These are phyloP conservation scores for Kwoniella mangroviensis DNA, from an alignment of 768 basidiomycete species.

Conservation along the genomic window DNA sequence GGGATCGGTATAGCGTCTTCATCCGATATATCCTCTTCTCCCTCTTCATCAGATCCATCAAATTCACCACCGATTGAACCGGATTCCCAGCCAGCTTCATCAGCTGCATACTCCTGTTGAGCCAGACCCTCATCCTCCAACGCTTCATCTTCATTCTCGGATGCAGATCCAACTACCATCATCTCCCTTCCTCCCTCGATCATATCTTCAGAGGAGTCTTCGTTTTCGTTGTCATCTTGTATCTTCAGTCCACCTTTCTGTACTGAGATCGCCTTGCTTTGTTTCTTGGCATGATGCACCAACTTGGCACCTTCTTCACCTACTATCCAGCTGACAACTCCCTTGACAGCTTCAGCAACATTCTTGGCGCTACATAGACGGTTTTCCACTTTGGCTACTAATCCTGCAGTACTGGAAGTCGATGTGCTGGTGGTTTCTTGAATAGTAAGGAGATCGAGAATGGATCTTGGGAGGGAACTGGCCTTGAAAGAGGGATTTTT, in stretches of 20 bases:
- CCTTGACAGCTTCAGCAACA: slow-evolving; percentile 67
- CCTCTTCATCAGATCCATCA: slow-evolving; percentile 33
- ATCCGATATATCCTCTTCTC: slow-evolving; percentile 35
- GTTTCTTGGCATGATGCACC: slow-evolving; percentile 29
- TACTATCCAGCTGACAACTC: slow-evolving; percentile 63
- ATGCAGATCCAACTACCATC: slow-evolving; percentile 58
- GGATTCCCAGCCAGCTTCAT: slow-evolving; percentile 59
- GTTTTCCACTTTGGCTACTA: slow-evolving; percentile 68
- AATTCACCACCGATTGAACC: slow-evolving; percentile 58
- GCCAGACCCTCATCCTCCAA: slow-evolving; percentile 41
- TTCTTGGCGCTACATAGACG: slow-evolving; percentile 76
- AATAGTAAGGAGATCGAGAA: slow-evolving; percentile 19
- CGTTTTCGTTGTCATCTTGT: slow-evolving; percentile 13
- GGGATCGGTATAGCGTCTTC: slow-evolving; percentile 14
- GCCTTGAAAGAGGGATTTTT: slow-evolving; percentile 69
- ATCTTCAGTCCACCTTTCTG: neutral
- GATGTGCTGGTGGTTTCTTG: slow-evolving; percentile 17
- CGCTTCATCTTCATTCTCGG: slow-evolving; percentile 49
- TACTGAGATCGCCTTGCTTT: slow-evolving; percentile 30
- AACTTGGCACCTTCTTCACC: slow-evolving; percentile 50
- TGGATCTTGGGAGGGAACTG: slow-evolving; percentile 18
- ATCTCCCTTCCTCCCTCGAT: slow-evolving; percentile 27
- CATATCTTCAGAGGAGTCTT: slow-evolving; percentile 17
- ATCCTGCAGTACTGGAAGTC: slow-evolving; percentile 22
- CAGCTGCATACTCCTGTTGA: slow-evolving; percentile 34